Conservation (phyloP, 1,284 basidiomycete genomes). For the Microbotryum scabiosae region DNA sequence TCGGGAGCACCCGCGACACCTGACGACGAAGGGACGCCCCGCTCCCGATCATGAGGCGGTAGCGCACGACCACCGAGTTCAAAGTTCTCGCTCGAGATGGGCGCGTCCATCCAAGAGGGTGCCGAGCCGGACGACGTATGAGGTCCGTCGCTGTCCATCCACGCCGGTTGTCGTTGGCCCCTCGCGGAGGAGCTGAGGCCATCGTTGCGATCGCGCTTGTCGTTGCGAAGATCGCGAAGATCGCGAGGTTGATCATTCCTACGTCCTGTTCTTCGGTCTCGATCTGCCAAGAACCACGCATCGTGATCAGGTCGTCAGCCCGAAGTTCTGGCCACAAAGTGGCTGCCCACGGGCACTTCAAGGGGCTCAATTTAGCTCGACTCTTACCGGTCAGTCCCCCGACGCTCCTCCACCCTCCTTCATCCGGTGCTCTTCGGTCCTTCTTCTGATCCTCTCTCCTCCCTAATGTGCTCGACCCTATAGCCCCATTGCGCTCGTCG, state of each 20-base stretch:
- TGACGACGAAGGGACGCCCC: not conserved
- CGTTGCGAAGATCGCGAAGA: not conserved
- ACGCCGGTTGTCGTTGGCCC: constrained; percentile 12
- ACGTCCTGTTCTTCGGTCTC: not conserved
- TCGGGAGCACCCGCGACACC: not conserved
- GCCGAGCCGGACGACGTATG: not conserved
- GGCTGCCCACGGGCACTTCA: not conserved
- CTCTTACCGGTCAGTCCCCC: not conserved
- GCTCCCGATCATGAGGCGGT: not conserved
- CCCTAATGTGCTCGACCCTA: not conserved
- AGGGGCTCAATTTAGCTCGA: not conserved
- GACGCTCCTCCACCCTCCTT: constrained; percentile 29
- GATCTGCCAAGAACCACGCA: not conserved
- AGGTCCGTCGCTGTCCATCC: constrained; percentile 24
- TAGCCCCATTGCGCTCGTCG: not conserved
- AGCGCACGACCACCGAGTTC: not conserved
- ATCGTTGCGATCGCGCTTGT: not conserved
- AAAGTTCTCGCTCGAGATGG: constrained; percentile 2
- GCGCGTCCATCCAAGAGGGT: constrained; percentile 26
- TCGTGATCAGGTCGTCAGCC: too few relatives aligned
- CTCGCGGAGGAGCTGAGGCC: not conserved
- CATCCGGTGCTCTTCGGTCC: constrained; percentile 19
- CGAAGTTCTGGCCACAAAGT: too few relatives aligned
- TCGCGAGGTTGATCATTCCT: too few relatives aligned
- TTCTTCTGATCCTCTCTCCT: not conserved